These are phyloP conservation scores for Xylaria grammica DNA, from an alignment of 495 filamentous ascomycete species.

Conservation along the genomic window DNA sequence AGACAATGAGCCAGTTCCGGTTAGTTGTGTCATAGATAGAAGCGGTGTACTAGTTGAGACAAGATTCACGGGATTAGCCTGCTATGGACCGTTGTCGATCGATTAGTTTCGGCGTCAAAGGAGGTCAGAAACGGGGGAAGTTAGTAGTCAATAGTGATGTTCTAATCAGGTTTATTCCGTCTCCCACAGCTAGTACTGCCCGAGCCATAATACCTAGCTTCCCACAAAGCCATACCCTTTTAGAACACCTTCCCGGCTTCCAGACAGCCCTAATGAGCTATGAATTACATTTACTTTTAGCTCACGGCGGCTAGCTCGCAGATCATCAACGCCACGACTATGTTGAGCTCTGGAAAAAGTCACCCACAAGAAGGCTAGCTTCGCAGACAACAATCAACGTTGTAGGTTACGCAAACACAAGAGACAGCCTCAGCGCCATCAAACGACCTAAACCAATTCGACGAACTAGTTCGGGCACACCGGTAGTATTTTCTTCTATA, in stretches of 20 bases:
- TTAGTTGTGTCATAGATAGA: background rate
- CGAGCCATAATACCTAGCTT: background rate
- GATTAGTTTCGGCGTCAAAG: background rate
- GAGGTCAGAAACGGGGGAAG: background rate
- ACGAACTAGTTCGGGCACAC: background rate
- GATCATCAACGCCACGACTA: conserved; percentile 13
- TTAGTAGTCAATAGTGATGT: background rate
- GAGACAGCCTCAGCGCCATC: background rate
- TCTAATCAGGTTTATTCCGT: background rate
- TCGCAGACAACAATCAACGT: background rate
- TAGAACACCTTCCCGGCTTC: background rate
- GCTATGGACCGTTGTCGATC: background rate
- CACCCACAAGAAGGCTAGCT: background rate
- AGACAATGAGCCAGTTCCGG: background rate
- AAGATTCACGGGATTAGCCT: background rate
- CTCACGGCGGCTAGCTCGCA: background rate
- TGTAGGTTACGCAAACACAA: background rate
- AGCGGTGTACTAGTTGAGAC: conserved; percentile 19
- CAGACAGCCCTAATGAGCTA: background rate
- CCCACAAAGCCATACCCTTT: background rate
- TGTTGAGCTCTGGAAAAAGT: background rate
- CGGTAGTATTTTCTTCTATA: background rate
- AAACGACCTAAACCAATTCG: background rate
- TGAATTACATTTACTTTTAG: background rate
- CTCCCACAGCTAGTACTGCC: background rate